Base-by-base conservation (phyloP, 177 flowering plant species). In the Vitis hybrid region DNA sequence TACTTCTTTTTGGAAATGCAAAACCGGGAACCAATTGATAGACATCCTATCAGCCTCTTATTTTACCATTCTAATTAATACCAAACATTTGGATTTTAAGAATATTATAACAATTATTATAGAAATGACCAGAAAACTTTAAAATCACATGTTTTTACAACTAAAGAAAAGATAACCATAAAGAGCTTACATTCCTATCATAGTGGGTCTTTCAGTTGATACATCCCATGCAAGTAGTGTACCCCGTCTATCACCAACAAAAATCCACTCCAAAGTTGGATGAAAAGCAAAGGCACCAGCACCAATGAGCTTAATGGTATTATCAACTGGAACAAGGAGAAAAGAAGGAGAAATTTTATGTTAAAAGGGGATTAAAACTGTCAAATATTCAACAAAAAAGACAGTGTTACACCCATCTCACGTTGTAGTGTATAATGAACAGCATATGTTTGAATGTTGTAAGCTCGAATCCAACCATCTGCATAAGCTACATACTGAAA, bases 171-270 rank as follows among this genome's bases (percentile, higher is more conserved):
- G 10, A 21, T 6, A 61, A 68, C 54, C 19, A 61, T 14, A 61
- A 51, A 15, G 51, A 39, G 80, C 98, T 82, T 81, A 93, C 99
- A 96, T 93, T 80, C 99, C 99, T 62, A 96, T 92, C 98, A 96
- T 89, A 76, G 48, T 89, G 67, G 99, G 99, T 65, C 95, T 89
- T 82, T 96, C 99, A 15, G 94, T 87, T 69, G 99, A 96, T 39
- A 93, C 99, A 83, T 96, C 99, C 99, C 99, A 93, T 49, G 98
- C 98, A 69, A 96, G 76, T 73, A 96, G 94, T 58, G 98, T 85
- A 68, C 99, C 99, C 70, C 94, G 83, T 75, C 98, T 86, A 82
- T 96, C 99, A 83, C 97, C 99, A 81, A 96, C 89, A 91, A 92
- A 93, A 65, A 93, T 81, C 97, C 97, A 96, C 79, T 93, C 99